Conservation (phyloP, 1,139 yeast genomes). For the Suzukiozyma palmioleophila region DNA sequence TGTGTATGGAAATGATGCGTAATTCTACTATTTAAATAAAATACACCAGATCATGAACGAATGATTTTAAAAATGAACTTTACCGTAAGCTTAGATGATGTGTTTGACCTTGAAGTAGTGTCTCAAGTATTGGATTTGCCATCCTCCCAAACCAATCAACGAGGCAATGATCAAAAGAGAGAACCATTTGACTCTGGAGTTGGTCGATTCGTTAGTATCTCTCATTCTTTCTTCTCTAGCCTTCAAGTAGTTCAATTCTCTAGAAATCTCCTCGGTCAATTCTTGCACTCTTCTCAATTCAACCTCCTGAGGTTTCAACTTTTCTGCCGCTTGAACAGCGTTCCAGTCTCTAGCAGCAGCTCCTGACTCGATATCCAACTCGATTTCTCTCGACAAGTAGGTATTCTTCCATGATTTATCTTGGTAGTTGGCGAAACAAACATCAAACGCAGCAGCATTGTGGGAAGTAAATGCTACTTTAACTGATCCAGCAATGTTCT, state of each 20-base stretch:
- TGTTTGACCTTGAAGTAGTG: slow-evolving; percentile 93
- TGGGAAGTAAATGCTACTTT: slow-evolving; percentile 82
- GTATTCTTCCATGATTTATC: slow-evolving; percentile 34
- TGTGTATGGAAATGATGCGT: slow-evolving; percentile 1
- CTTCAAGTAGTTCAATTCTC: slow-evolving; percentile 78
- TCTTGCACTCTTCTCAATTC: slow-evolving; percentile 84
- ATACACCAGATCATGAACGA: not conserved
- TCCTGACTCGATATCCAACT: slow-evolving; percentile 90
- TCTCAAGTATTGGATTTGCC: slow-evolving; percentile 91
- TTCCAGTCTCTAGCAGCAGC: slow-evolving; percentile 98
- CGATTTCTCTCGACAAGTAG: slow-evolving; percentile 57
- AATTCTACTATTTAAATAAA: slow-evolving; percentile 2
- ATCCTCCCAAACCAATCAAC: slow-evolving; percentile 73
- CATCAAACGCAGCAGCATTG: slow-evolving; percentile 79
- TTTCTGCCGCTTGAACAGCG: slow-evolving; percentile 87
- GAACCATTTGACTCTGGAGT: slow-evolving; percentile 80
- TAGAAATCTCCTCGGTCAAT: slow-evolving; percentile 71
- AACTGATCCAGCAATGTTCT: slow-evolving; percentile 59
- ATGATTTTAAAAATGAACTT: not conserved
- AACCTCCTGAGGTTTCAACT: slow-evolving; percentile 87
- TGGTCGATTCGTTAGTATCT: slow-evolving; percentile 94
- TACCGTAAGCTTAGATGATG: slow-evolving; percentile 49
- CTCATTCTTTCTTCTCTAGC: slow-evolving; percentile 87
- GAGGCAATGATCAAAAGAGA: slow-evolving; percentile 64
- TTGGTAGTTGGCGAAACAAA: slow-evolving; percentile 74